Evolutionary conservation across 345 rosid genomes (phyloP).

Genomic region (Abelmoschus esculentus): DNA sequence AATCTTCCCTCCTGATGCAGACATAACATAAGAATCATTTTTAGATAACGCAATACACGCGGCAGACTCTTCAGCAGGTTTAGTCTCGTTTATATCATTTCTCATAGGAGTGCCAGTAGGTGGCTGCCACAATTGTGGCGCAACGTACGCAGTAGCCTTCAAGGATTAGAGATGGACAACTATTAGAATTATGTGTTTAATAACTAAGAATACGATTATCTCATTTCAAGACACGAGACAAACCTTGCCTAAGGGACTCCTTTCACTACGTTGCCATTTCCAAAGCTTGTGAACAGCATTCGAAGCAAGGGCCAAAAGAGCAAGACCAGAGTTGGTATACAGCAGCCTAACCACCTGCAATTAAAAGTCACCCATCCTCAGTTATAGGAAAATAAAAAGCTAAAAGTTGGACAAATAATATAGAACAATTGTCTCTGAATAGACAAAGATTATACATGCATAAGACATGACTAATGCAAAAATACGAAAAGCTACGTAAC

Average conservation of each 20-base stretch:
- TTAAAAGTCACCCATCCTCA: not conserved
- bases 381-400: not conserved
- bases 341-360: conserved; percentile 48
- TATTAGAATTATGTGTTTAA: conserved; percentile 7
- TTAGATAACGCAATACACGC: conserved; percentile 81
- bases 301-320: conserved; percentile 21
- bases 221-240: conserved; percentile 7
- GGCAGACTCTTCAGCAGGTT: conserved; percentile 15
- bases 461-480: not conserved
- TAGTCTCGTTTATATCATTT: conserved; percentile 54
- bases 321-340: conserved; percentile 54
- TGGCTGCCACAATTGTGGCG: conserved; percentile 81
- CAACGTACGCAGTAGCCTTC: conserved; percentile 56
- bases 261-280: conserved; percentile 63
- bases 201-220: not conserved
- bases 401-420: not conserved
- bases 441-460: not conserved
- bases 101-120: conserved; percentile 67
- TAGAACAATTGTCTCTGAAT: not conserved
- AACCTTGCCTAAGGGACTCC: conserved; percentile 52
- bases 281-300: conserved; percentile 57
- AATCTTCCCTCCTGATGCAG: conserved; percentile 84
- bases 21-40: conserved; percentile 86
- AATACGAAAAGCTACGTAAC: too few species aligned
- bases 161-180: not conserved